These are phyloP conservation scores for Plantago coronopus DNA, from an alignment of 305 asterid genomes.

Conservation along the genomic window DNA sequence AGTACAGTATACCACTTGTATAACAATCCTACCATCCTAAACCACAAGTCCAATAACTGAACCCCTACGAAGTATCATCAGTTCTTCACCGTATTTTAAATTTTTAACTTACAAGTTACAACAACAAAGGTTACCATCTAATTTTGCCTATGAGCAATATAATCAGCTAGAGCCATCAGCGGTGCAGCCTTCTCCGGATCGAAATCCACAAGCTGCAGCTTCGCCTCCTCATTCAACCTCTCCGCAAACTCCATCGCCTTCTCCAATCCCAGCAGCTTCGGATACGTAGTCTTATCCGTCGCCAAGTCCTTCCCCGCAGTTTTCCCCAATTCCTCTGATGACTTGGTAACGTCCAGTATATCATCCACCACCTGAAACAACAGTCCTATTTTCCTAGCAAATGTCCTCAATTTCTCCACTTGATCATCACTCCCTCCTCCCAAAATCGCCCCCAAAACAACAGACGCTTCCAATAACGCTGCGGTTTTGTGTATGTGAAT, in stretches of 20 bases:
- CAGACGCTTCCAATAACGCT: conserved; percentile 61
- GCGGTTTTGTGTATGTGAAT: conserved; percentile 83
- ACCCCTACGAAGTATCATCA: too few relatives aligned
- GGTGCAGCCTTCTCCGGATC: conserved; percentile 56
- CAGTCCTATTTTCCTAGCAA: conserved; percentile 68
- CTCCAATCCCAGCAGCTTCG: conserved; percentile 66
- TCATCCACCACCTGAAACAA: conserved; percentile 85
- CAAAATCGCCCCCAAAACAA: conserved; percentile 65
- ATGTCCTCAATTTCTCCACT: conserved; percentile 54
- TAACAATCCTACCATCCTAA: too few relatives aligned
- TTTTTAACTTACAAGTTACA: too few relatives aligned
- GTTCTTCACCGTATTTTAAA: too few relatives aligned
- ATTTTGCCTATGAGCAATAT: conserved; percentile 61
- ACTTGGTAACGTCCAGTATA: conserved; percentile 67
- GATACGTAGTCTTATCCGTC: conserved; percentile 68
- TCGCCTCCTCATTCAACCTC: conserved; percentile 52
- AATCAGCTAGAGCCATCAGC: conserved; percentile 61
- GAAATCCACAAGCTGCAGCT: conserved; percentile 48
- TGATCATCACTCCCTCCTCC: conserved; percentile 58
- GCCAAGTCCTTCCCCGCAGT: conserved; percentile 77
- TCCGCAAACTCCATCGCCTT: conserved; percentile 61
- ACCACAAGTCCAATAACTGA: too few relatives aligned
- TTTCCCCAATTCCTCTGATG: conserved; percentile 68
- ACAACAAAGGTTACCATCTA: conserved; percentile 9
- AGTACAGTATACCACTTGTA: too few relatives aligned